phyloP scores from a whole-genome alignment of 2,329 filamentous ascomycete genomes.

The Cladosporium austrohemisphaericum region DNA sequence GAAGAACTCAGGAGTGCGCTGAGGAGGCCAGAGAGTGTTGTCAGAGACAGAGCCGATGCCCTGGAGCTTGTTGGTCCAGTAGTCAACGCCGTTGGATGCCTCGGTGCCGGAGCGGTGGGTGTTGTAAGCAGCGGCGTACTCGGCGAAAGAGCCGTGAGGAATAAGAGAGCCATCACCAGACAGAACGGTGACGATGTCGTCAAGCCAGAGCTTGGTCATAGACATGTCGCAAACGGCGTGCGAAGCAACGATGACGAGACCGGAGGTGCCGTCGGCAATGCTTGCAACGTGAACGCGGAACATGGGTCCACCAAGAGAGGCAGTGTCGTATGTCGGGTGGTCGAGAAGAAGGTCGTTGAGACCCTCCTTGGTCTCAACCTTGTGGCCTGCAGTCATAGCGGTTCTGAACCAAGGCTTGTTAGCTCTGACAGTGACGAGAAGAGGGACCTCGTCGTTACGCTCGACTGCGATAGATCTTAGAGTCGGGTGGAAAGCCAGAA shows the following conservation, averaged over 20 bases:
- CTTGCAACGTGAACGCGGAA: slow-evolving; percentile 29
- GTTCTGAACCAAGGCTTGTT: slow-evolving; percentile 27
- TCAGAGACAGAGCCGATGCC: slow-evolving; percentile 27
- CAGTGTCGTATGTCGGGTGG: slow-evolving; percentile 29
- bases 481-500: slow-evolving; percentile 29
- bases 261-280: slow-evolving; percentile 27
- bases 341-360: slow-evolving; percentile 27
- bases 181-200: slow-evolving; percentile 29
- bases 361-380: slow-evolving; percentile 29
- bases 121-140: slow-evolving; percentile 32
- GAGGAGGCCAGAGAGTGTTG: slow-evolving; percentile 28
- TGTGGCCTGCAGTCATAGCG: slow-evolving; percentile 29
- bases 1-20: slow-evolving; percentile 32
- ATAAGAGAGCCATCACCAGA: slow-evolving; percentile 25
- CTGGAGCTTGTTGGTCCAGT: slow-evolving; percentile 30
- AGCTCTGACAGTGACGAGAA: slow-evolving; percentile 28
- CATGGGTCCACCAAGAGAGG: slow-evolving; percentile 28
- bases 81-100: slow-evolving; percentile 28
- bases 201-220: slow-evolving; percentile 34
- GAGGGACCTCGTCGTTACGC: slow-evolving; percentile 24
- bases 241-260: slow-evolving; percentile 29
- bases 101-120: slow-evolving; percentile 28
- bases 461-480: slow-evolving; percentile 29
- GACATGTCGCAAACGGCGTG: slow-evolving; percentile 33
- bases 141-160: slow-evolving; percentile 29